These are phyloP conservation scores for Ganoderma meredithae DNA, from an alignment of 1,284 basidiomycete species.

Conservation along the genomic window DNA sequence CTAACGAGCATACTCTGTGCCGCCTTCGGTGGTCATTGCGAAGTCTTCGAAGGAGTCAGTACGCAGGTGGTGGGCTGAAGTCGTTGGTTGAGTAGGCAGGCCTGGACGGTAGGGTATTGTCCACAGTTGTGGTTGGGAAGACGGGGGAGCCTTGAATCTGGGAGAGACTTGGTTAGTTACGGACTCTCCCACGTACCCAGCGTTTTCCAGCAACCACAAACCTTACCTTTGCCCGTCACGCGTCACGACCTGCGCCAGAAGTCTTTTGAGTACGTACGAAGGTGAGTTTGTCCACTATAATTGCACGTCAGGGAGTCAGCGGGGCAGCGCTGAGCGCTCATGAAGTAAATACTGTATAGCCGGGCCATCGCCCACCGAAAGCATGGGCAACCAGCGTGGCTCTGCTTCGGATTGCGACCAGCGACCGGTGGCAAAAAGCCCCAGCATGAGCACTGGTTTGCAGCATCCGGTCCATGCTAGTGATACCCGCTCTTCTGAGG, in stretches of 20 bases:
- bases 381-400: background rate
- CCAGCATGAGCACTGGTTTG: too few species aligned
- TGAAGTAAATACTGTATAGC: background rate
- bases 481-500: background rate
- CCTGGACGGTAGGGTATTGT: background rate
- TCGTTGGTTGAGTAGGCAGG: background rate
- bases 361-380: background rate
- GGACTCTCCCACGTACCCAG: background rate
- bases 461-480: too few species aligned
- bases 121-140: background rate
- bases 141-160: too few species aligned
- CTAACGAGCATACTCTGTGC: background rate
- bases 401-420: background rate
- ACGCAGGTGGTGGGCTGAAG: background rate
- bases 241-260: background rate
- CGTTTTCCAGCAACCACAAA: background rate
- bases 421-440: too few species aligned
- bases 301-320: background rate
- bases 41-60: too few species aligned
- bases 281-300: background rate
- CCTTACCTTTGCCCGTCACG: background rate
- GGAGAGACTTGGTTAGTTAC: background rate
- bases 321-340: background rate
- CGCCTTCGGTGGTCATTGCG: background rate
- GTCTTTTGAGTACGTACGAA: background rate